Evolutionary conservation across 257 asterid genomes (phyloP), one percentile per base, ranked within the genome.

Genomic region (Solanum pinnatisectum): DNA sequence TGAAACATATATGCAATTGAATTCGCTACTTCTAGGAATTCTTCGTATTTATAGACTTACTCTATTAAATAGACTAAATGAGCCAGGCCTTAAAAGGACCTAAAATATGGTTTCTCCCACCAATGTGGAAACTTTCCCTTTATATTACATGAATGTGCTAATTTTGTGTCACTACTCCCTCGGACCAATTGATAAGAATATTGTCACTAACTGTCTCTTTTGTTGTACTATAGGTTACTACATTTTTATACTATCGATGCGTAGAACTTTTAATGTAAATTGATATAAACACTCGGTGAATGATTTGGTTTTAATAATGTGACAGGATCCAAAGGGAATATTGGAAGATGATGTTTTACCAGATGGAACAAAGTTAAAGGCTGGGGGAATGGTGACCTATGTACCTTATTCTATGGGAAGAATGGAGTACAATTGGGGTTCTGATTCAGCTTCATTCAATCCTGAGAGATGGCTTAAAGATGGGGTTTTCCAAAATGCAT

Each of bases 341-440:
- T 90, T 92, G 83, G 91, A 91, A 88, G 98, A 96, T 86, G 99
- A 96, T 70, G 86, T 96, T 39, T 92, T 97, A 88, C 99, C 99
- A 12, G 96, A 94, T 84, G 99, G 99, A 63, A 96, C 98, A 3
- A 93, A 78, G 88, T 94, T 96, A 12, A 97, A 94, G 87, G 97
- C 99, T 1, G 99, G 99, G 65, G 99, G 99, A 4, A 92, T 95
- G 99, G 99, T 97, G 88, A 97, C 98, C 2, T 96, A 97, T 84
- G 99, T 96, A 8, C 99, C 99, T 22, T 97, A 95, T 79, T 95
- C 99, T 3, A 97, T 97, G 99, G 99, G 99, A 27, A 92, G 99
- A 88, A 96, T 97, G 98, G 95, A 94, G 91, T 95, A 96, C 90
- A 97, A 96, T 6, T 97, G 99, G 99, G 98, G 99, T 13, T 91